Conservation (phyloP, 2,329 filamentous ascomycete genomes). For the Colletotrichum higginsianum region DNA sequence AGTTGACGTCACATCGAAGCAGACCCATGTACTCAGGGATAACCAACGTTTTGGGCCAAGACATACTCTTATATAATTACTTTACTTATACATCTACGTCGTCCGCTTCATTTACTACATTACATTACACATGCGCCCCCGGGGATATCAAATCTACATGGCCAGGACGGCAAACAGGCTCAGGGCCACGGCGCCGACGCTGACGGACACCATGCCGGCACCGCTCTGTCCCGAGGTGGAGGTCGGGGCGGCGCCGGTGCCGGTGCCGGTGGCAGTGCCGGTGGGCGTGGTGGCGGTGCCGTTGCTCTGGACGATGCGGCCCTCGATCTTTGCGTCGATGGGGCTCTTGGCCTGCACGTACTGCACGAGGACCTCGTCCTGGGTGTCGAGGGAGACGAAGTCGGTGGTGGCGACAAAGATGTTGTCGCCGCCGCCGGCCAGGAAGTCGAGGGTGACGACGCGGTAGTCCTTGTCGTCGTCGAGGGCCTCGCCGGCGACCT, state of each 20-base stretch:
- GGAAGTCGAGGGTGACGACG: slow-evolving; percentile 74
- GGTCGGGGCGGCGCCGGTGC: slow-evolving; percentile 13
- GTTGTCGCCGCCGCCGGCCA: slow-evolving; percentile 75
- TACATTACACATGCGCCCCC: not conserved
- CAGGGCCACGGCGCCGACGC: slow-evolving; percentile 17
- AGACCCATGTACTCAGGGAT: not conserved
- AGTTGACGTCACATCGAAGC: too few relatives aligned
- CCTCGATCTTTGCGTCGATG: slow-evolving; percentile 64
- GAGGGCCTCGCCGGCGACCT: slow-evolving; percentile 64
- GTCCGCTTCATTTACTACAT: slow-evolving; percentile 29
- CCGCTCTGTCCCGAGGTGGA: slow-evolving; percentile 23
- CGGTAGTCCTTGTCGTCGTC: slow-evolving; percentile 65
- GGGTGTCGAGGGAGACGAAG: slow-evolving; percentile 64
- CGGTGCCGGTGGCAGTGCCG: slow-evolving; percentile 14
- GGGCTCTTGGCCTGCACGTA: slow-evolving; percentile 67
- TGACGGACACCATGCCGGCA: slow-evolving; percentile 17
- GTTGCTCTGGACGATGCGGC: slow-evolving; percentile 54
- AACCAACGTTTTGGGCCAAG: too few relatives aligned
- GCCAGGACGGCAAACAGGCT: not conserved
- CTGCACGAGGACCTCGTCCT: slow-evolving; percentile 67
- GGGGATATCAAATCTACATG: not conserved
- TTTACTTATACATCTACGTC: slow-evolving; percentile 31
- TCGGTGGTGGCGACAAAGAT: slow-evolving; percentile 61
- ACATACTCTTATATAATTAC: not conserved
- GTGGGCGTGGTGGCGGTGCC: slow-evolving; percentile 23